phyloP scores from a whole-genome alignment of 139 green algal species.

The Dunaliella primolecta region DNA sequence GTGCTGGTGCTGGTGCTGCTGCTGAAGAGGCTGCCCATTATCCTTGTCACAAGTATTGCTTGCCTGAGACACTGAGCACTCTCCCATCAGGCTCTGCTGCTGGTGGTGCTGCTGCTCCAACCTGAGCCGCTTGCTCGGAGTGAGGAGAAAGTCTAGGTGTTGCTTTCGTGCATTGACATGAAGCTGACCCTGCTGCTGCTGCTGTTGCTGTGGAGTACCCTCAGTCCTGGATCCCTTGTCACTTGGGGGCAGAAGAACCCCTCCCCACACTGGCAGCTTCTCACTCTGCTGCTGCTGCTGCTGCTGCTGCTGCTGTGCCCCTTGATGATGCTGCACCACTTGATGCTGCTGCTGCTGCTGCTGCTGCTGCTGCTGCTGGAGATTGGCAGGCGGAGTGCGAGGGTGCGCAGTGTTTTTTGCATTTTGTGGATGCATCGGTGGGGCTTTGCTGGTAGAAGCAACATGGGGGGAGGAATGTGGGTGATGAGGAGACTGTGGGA shows the following conservation, averaged over 20 bases:
- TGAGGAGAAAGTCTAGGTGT: not conserved
- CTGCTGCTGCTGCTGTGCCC: slow-evolving; percentile 21
- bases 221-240: too few species aligned
- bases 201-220: not conserved
- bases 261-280: not conserved
- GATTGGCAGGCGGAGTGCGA: too few species aligned
- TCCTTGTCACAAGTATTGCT: too few species aligned
- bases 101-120: not conserved
- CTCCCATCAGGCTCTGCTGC: too few species aligned
- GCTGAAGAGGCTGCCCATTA: not conserved
- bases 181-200: not conserved
- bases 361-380: slow-evolving; percentile 2
- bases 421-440: too few species aligned
- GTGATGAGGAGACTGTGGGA: too few species aligned
- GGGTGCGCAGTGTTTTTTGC: too few species aligned
- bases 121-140: not conserved
- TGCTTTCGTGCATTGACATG: not conserved
- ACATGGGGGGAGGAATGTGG: too few species aligned
- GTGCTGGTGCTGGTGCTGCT: not conserved
- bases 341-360: not conserved
- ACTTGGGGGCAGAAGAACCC: too few species aligned
- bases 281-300: slow-evolving; percentile 1
- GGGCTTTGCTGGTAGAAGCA: too few species aligned
- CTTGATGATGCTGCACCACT: not conserved
- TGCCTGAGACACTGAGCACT: too few species aligned